A percentile compares a stretch with the other conserved stretches of the same genome.
Evolutionary conservation across 345 rosid genomes (phyloP).

Genomic region (Crucihimalaya himalaica): DNA sequence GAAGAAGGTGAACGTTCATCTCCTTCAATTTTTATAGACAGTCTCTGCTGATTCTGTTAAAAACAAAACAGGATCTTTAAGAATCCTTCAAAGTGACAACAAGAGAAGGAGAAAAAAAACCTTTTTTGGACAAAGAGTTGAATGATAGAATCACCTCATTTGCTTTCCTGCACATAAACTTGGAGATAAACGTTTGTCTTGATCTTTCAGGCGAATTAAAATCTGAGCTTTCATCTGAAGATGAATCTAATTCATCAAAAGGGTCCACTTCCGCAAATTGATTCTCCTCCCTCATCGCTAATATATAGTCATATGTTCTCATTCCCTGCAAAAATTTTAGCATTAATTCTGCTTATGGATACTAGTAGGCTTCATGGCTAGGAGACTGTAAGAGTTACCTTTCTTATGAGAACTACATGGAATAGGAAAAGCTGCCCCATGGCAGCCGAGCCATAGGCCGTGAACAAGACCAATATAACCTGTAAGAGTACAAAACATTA

Average conservation of each 20-base stretch:
- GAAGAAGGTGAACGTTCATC: slow-evolving; percentile 54
- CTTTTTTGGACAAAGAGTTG: neutral
- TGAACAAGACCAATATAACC: slow-evolving; percentile 72
- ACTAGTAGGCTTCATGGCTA: neutral
- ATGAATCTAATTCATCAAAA: slow-evolving; percentile 76
- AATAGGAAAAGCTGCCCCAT: slow-evolving; percentile 97
- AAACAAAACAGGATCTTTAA: neutral
- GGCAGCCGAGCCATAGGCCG: slow-evolving; percentile 88
- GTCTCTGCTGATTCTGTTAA: slow-evolving; percentile 53
- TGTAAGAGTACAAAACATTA: slow-evolving; percentile 38
- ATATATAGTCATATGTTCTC: slow-evolving; percentile 91
- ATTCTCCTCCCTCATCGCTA: slow-evolving; percentile 92
- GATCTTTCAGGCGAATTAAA: slow-evolving; percentile 78
- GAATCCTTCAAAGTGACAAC: neutral
- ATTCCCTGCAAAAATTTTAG: slow-evolving; percentile 62
- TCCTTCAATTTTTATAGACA: slow-evolving; percentile 75
- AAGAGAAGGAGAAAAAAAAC: neutral
- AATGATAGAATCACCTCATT: slow-evolving; percentile 52
- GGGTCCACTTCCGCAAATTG: slow-evolving; percentile 64
- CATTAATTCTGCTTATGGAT: neutral
- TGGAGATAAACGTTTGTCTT: slow-evolving; percentile 51
- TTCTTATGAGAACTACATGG: slow-evolving; percentile 90
- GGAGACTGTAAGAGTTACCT: slow-evolving; percentile 51
- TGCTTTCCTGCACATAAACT: slow-evolving; percentile 59
- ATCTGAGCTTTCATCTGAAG: slow-evolving; percentile 77